phyloP scores from a whole-genome alignment of 345 rosid genomes.

The Brassica cretica region DNA sequence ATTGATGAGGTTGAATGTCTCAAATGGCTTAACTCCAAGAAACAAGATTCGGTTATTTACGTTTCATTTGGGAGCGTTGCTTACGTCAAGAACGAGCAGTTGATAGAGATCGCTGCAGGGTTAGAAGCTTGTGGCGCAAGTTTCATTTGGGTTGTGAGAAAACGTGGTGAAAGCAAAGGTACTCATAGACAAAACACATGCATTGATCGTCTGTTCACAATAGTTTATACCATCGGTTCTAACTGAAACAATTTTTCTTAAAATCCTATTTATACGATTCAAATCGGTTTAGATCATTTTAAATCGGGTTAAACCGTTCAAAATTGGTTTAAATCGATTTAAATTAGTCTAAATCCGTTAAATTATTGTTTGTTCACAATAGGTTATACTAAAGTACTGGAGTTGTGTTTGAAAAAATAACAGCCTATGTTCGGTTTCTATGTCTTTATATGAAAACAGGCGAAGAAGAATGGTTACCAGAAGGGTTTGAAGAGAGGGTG shows the following conservation, averaged over 20 bases:
- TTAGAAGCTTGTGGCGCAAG: slow-evolving; percentile 24
- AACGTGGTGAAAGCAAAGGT: background rate
- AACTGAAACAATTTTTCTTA: too few relatives aligned
- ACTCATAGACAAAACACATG: background rate
- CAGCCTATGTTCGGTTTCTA: background rate
- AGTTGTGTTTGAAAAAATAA: background rate
- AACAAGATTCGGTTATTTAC: slow-evolving; percentile 52
- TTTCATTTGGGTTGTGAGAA: slow-evolving; percentile 39
- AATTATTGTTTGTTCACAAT: background rate
- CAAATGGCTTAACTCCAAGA: slow-evolving; percentile 57
- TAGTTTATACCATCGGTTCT: background rate
- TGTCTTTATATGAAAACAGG: slow-evolving; percentile 7
- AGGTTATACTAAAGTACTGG: background rate
- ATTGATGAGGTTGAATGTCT: slow-evolving; percentile 39
- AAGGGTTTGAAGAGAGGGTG: slow-evolving; percentile 44
- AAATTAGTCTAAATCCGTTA: too few relatives aligned
- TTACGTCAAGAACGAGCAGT: slow-evolving; percentile 32
- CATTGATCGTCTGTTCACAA: background rate
- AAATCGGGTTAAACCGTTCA: too few relatives aligned
- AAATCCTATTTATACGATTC: too few relatives aligned
- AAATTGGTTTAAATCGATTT: too few relatives aligned
- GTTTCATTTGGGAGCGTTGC: slow-evolving; percentile 55
- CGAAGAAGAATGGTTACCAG: slow-evolving; percentile 39
- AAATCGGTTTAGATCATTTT: too few relatives aligned
- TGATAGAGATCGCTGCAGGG: slow-evolving; percentile 31